Evolutionary conservation across 192 early-diverging fungal species (phyloP).

Genomic region (Podila horticola): DNA sequence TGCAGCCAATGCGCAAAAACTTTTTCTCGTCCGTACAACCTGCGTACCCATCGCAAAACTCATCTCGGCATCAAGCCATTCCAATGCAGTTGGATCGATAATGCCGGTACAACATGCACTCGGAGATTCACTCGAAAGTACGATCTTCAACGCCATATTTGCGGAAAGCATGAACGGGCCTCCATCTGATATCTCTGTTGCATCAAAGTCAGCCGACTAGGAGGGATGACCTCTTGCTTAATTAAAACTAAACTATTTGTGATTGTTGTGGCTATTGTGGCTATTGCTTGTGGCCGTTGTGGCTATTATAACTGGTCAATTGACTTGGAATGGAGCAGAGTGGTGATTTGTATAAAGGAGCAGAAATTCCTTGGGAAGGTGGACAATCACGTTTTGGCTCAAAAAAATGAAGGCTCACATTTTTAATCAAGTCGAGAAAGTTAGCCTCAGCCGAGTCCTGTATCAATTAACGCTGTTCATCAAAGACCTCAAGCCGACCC

Average conservation of each 20-base stretch:
- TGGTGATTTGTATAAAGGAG: too few species aligned
- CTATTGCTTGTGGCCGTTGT: too few species aligned
- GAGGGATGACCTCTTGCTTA: too few species aligned
- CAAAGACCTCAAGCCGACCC: not conserved
- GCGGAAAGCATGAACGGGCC: not conserved
- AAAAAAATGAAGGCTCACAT: too few species aligned
- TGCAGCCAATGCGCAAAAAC: conserved; percentile 6
- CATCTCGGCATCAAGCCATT: not conserved
- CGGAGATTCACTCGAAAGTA: conserved; percentile 5
- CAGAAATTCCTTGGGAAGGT: too few species aligned
- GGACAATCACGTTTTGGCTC: too few species aligned
- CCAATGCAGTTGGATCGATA: not conserved
- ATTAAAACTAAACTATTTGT: not conserved
- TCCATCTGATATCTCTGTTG: not conserved
- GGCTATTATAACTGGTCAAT: too few species aligned
- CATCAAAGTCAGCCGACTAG: not conserved
- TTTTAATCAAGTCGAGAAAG: not conserved
- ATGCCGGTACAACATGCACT: not conserved
- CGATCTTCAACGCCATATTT: conserved; percentile 2
- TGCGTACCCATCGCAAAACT: not conserved
- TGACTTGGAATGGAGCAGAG: too few species aligned
- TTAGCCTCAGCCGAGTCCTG: not conserved
- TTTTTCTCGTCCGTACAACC: not conserved
- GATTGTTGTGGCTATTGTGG: too few species aligned
- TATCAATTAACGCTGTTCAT: not conserved